Evolutionary conservation across 2,329 filamentous ascomycete genomes (phyloP).

Genomic region (Alternaria tenuissima): DNA sequence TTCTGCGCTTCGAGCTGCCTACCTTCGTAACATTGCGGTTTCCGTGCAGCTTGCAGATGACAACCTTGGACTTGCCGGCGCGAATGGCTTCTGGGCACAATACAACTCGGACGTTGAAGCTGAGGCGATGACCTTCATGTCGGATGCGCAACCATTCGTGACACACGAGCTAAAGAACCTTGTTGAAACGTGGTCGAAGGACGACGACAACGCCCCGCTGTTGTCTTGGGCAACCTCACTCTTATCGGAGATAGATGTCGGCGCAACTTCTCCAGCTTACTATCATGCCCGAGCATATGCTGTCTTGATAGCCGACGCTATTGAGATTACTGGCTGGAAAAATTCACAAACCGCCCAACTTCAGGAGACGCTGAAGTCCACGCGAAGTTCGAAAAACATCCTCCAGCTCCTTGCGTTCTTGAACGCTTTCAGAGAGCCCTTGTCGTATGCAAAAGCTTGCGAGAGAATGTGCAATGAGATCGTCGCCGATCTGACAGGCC

Average conservation of each 20-base stretch:
- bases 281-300: slow-evolving; percentile 54
- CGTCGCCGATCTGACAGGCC: slow-evolving; percentile 65
- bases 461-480: slow-evolving; percentile 67
- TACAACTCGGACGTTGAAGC: slow-evolving; percentile 59
- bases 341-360: slow-evolving; percentile 44
- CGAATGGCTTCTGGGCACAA: slow-evolving; percentile 62
- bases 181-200: slow-evolving; percentile 22
- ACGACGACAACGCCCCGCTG: slow-evolving; percentile 28
- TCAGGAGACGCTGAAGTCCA: slow-evolving; percentile 48
- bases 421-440: slow-evolving; percentile 57
- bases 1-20: slow-evolving; percentile 20
- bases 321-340: slow-evolving; percentile 54
- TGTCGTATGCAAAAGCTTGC: slow-evolving; percentile 58
- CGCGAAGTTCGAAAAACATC: slow-evolving; percentile 49
- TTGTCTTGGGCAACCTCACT: slow-evolving; percentile 35
- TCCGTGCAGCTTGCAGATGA: slow-evolving; percentile 66
- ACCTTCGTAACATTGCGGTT: slow-evolving; percentile 63
- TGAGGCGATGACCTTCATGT: slow-evolving; percentile 62
- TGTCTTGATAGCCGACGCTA: slow-evolving; percentile 48
- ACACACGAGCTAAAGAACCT: slow-evolving; percentile 51
- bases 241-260: slow-evolving; percentile 33
- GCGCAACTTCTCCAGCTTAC: slow-evolving; percentile 46
- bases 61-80: slow-evolving; percentile 64
- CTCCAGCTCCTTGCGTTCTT: slow-evolving; percentile 60
- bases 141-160: slow-evolving; percentile 59